Conservation (phyloP, 192 early-diverging fungal species). For the Backusella parvicylindrica region DNA sequence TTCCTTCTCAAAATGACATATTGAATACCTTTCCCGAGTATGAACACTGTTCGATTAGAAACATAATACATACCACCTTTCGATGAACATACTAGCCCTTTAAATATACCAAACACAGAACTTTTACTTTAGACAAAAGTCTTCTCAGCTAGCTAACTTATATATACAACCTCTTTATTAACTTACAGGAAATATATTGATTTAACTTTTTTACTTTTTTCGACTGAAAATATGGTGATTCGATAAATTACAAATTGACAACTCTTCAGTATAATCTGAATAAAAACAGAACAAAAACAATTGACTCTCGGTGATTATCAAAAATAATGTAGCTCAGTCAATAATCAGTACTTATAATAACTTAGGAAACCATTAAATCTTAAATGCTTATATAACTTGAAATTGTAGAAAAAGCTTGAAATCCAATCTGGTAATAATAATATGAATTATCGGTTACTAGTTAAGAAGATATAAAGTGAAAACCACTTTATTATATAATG, state of each 20-base stretch:
- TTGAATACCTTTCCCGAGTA: background rate
- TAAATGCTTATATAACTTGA: too few relatives aligned
- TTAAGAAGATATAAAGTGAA: background rate
- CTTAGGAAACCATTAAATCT: too few relatives aligned
- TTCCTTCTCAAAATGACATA: background rate
- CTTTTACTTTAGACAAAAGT: too few relatives aligned
- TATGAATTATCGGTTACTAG: background rate
- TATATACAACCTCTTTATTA: too few relatives aligned
- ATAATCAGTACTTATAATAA: too few relatives aligned
- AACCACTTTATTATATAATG: background rate
- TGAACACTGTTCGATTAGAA: background rate
- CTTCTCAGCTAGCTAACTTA: too few relatives aligned
- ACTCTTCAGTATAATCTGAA: background rate
- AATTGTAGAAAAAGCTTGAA: background rate
- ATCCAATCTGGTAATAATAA: background rate
- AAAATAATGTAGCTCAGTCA: background rate
- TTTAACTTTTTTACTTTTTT: too few relatives aligned
- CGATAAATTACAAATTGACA: background rate
- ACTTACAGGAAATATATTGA: too few relatives aligned
- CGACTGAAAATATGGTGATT: background rate
- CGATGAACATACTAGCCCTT: too few relatives aligned
- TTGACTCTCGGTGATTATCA: background rate
- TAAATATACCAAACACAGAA: too few relatives aligned
- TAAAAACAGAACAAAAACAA: background rate
- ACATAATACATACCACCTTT: too few relatives aligned